phyloP scores from a whole-genome alignment of 1,284 basidiomycete species.

The Cystobasidium pallidum region DNA sequence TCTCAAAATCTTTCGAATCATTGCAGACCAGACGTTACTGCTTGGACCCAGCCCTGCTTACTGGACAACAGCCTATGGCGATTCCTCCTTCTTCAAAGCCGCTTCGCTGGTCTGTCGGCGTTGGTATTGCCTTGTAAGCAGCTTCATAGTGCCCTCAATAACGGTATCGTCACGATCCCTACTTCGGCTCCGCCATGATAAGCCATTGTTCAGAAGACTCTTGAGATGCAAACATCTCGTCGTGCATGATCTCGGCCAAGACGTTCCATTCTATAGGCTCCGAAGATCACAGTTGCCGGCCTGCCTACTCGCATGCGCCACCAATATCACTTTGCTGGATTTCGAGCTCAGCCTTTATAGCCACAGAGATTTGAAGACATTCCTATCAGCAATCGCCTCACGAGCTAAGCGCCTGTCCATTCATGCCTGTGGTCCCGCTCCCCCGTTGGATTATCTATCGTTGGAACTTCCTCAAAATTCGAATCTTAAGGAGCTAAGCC shows the following conservation, averaged over 20 bases:
- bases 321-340: neutral
- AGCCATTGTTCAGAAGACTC: neutral
- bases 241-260: neutral
- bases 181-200: neutral
- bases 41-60: neutral
- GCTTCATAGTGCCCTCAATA: neutral
- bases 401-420: neutral
- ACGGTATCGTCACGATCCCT: neutral
- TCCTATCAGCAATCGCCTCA: neutral
- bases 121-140: neutral
- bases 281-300: neutral
- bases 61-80: neutral
- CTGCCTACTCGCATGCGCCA: neutral
- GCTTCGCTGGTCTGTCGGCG: conserved; percentile 4
- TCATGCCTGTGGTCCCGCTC: neutral
- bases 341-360: neutral
- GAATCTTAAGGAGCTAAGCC: neutral
- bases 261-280: neutral
- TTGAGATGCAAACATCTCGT: neutral
- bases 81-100: neutral
- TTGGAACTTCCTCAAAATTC: neutral
- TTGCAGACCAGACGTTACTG: neutral
- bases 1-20: neutral
- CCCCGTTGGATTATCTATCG: neutral
- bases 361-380: neutral